phyloP scores from a whole-genome alignment of 2,329 filamentous ascomycete genomes.

The Thielaviopsis musarum region DNA sequence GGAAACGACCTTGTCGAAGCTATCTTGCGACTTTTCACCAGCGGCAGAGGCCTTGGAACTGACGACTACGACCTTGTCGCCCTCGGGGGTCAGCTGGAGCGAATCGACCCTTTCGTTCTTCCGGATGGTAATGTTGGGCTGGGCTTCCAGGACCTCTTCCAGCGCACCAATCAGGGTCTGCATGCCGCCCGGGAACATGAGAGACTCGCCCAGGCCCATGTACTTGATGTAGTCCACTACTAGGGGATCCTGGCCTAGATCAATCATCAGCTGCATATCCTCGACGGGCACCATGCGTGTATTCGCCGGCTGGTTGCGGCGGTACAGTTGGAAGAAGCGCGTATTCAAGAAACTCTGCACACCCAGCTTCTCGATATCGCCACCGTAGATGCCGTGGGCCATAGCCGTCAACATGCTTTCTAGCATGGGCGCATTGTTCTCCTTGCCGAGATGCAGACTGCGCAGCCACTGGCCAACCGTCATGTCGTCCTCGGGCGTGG shows the following conservation, averaged over 20 bases:
- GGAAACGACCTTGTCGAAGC: slow-evolving; percentile 44
- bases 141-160: slow-evolving; percentile 2
- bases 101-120: slow-evolving; percentile 14
- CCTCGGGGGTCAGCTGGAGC: neutral
- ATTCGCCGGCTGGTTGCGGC: slow-evolving; percentile 10
- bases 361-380: slow-evolving; percentile 69
- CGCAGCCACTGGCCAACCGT: slow-evolving; percentile 23
- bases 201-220: slow-evolving; percentile 10
- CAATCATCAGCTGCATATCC: slow-evolving; percentile 19
- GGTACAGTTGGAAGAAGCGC: slow-evolving; percentile 22
- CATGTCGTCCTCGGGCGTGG: slow-evolving; percentile 19
- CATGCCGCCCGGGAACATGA: slow-evolving; percentile 33
- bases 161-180: slow-evolving; percentile 35
- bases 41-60: neutral
- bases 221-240: slow-evolving; percentile 11
- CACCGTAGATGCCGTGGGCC: slow-evolving; percentile 82
- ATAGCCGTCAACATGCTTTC: slow-evolving; percentile 60
- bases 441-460: slow-evolving; percentile 12
- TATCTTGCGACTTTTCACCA: neutral
- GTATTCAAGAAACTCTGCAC: slow-evolving; percentile 39
- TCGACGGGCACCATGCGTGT: slow-evolving; percentile 16
- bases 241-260: slow-evolving; percentile 17
- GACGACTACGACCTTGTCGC: neutral
- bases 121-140: slow-evolving; percentile 7
- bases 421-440: slow-evolving; percentile 26